Evolutionary conservation across 441 rosid genomes (phyloP).

Genomic region (Bruguiera hainesii): DNA sequence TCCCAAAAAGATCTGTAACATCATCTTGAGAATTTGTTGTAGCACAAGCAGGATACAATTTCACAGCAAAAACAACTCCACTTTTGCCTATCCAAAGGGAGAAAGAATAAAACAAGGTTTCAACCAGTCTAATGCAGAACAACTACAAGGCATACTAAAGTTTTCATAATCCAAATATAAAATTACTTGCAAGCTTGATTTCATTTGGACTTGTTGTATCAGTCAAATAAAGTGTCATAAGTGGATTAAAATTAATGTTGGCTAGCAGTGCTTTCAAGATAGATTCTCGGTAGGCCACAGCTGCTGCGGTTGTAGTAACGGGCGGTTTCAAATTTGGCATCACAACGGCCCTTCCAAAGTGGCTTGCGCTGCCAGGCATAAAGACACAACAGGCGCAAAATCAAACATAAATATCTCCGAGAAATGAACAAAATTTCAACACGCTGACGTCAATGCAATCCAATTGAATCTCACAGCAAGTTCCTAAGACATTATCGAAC

Average conservation of each 20-base stretch:
- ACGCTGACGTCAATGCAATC: too few species aligned
- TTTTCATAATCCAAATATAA: slow-evolving; percentile 1
- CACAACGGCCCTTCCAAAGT: slow-evolving; percentile 76
- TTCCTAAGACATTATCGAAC: too few species aligned
- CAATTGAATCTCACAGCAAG: too few species aligned
- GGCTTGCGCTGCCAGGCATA: slow-evolving; percentile 41
- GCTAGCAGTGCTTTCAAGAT: slow-evolving; percentile 61
- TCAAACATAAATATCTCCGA: slow-evolving; percentile 4
- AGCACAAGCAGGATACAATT: slow-evolving; percentile 96
- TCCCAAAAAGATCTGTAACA: slow-evolving; percentile 85
- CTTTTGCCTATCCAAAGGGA: slow-evolving; percentile 51
- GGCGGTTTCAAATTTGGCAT: slow-evolving; percentile 95
- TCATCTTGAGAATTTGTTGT: slow-evolving; percentile 96
- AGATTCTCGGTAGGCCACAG: slow-evolving; percentile 48
- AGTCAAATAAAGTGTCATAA: slow-evolving; percentile 86
- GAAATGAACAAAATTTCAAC: not conserved
- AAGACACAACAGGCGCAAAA: slow-evolving; percentile 1
- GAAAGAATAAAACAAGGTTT: not conserved
- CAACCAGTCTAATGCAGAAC: not conserved
- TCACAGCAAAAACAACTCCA: slow-evolving; percentile 82
- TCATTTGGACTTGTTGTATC: slow-evolving; percentile 67
- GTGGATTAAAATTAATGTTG: slow-evolving; percentile 55
- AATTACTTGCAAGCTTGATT: slow-evolving; percentile 78
- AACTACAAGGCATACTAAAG: not conserved
- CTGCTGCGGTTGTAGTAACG: slow-evolving; percentile 69